A percentile compares a stretch with the other conserved stretches of the same genome.
Conservation (phyloP, 441 rosid species). For the Flueggea neowawraea region DNA sequence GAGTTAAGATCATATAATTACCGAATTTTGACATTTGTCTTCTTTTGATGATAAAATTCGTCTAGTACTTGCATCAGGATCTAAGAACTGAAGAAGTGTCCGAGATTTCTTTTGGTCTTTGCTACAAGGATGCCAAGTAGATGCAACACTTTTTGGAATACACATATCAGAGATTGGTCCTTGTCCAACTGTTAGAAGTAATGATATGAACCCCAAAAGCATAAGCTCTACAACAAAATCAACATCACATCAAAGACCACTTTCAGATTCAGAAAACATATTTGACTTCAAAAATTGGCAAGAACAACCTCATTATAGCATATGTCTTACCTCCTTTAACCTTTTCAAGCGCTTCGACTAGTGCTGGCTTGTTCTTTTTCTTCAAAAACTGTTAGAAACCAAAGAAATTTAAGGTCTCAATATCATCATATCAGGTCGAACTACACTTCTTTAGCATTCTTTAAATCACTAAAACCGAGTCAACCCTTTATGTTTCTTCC, state of each 20-base stretch:
- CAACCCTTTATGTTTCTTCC: too few species aligned
- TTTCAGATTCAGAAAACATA: background rate
- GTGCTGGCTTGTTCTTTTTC: slow-evolving; percentile 53
- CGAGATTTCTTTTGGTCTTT: slow-evolving; percentile 8
- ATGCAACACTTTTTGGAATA: slow-evolving; percentile 34
- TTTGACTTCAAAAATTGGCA: background rate
- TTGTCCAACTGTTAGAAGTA: slow-evolving; percentile 62
- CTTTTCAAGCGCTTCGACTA: slow-evolving; percentile 80
- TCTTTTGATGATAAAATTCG: slow-evolving; percentile 49
- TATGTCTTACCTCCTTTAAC: slow-evolving; percentile 66
- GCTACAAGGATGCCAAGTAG: slow-evolving; percentile 75
- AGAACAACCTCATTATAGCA: background rate
- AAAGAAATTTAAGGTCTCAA: background rate
- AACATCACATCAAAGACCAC: slow-evolving; percentile 1
- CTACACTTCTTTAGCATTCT: too few species aligned
- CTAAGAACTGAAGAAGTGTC: slow-evolving; percentile 40
- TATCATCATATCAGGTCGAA: too few species aligned
- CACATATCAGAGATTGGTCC: slow-evolving; percentile 52
- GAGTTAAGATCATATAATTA: slow-evolving; percentile 10
- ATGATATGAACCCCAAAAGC: slow-evolving; percentile 93
- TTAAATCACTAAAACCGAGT: too few species aligned
- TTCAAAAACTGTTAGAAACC: slow-evolving; percentile 50
- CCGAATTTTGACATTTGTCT: slow-evolving; percentile 52
- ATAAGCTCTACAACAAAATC: slow-evolving; percentile 55
- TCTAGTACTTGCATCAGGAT: slow-evolving; percentile 23